phyloP scores from a whole-genome alignment of 192 early-diverging fungal genomes.

The Umbelopsis ramanniana region DNA sequence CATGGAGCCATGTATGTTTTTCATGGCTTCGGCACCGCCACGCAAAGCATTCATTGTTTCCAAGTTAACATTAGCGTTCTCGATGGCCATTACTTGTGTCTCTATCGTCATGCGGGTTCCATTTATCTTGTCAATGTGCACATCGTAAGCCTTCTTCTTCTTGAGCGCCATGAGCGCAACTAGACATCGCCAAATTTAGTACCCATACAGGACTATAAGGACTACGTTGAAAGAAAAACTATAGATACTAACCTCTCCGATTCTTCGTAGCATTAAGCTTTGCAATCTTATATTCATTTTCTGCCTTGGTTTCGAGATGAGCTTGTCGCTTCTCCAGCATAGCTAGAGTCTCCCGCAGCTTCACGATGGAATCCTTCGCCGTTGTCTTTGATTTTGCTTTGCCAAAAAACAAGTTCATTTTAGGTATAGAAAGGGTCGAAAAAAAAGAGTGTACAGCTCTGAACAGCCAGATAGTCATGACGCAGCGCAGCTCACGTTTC shows the following conservation, averaged over 20 bases:
- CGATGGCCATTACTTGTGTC: constrained; percentile 93
- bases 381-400: constrained; percentile 64
- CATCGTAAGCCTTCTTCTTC: constrained; percentile 86
- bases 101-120: constrained; percentile 92
- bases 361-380: constrained; percentile 94
- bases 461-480: not conserved
- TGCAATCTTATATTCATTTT: constrained; percentile 84
- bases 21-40: constrained; percentile 92
- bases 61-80: constrained; percentile 93
- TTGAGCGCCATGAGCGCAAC: constrained; percentile 93
- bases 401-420: constrained; percentile 79
- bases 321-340: constrained; percentile 96
- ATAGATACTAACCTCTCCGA: constrained; percentile 69
- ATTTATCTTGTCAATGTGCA: constrained; percentile 85
- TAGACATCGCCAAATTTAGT: not conserved
- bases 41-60: constrained; percentile 96
- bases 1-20: constrained; percentile 87
- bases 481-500: constrained; percentile 18
- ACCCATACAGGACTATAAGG: not conserved
- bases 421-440: constrained; percentile 17
- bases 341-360: constrained; percentile 84
- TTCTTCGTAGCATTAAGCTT: constrained; percentile 92
- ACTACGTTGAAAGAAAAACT: not conserved
- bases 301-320: constrained; percentile 85
- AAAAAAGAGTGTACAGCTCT: not conserved